Evolutionary conservation across 1,139 yeast species (phyloP).

Genomic region (Yamadazyma pseudoaaseri): DNA sequence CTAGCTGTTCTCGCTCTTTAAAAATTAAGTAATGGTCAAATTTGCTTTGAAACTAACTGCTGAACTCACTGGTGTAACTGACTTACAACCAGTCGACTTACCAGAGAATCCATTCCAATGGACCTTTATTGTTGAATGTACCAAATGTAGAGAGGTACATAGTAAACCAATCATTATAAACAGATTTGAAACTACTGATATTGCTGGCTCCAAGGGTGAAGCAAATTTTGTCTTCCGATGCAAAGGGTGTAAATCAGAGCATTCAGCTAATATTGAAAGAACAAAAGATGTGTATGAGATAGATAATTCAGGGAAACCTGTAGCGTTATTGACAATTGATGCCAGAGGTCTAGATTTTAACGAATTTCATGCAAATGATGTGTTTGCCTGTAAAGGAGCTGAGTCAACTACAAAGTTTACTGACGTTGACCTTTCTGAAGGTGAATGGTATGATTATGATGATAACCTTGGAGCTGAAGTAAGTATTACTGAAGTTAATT

Average conservation of each 20-base stretch:
- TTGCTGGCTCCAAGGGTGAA: slow-evolving; percentile 74
- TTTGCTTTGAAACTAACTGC: slow-evolving; percentile 55
- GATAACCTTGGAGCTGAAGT: slow-evolving; percentile 82
- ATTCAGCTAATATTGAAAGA: slow-evolving; percentile 35
- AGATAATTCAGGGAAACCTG: slow-evolving; percentile 30
- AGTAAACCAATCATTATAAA: slow-evolving; percentile 73
- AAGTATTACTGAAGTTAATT: slow-evolving; percentile 67
- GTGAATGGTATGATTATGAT: slow-evolving; percentile 95
- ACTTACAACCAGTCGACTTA: slow-evolving; percentile 62
- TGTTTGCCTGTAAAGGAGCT: slow-evolving; percentile 59
- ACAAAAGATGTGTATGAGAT: slow-evolving; percentile 29
- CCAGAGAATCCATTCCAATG: slow-evolving; percentile 67
- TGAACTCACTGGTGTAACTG: slow-evolving; percentile 61
- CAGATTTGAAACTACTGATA: slow-evolving; percentile 57
- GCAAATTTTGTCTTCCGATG: slow-evolving; percentile 86
- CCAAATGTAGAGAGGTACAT: slow-evolving; percentile 76
- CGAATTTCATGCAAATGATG: slow-evolving; percentile 68
- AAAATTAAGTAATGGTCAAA: slow-evolving; percentile 43
- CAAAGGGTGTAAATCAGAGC: slow-evolving; percentile 54
- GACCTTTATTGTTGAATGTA: slow-evolving; percentile 71
- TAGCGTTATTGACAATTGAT: slow-evolving; percentile 66
- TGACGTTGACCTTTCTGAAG: slow-evolving; percentile 73
- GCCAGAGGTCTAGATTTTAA: slow-evolving; percentile 80
- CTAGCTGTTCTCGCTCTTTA: too few relatives aligned
- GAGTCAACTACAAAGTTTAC: slow-evolving; percentile 52